Percentiles rank a stretch among this genome's conserved stretches.
Evolutionary conservation across 192 early-diverging fungal species (phyloP).

Genomic region (Chytriomyces sp.): DNA sequence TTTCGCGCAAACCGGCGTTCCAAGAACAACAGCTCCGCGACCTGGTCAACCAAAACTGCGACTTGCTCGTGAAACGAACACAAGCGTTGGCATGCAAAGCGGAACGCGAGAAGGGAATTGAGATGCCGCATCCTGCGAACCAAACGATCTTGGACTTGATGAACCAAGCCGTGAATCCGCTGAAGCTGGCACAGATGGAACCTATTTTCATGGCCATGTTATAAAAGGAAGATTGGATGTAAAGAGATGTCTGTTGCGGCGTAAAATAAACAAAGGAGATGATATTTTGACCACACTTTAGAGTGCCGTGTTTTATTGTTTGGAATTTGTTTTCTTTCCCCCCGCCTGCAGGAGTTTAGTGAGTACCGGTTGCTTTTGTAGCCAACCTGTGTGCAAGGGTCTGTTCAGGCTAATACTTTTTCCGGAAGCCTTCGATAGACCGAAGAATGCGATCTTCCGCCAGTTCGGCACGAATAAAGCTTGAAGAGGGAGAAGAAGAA

Average conservation of each 20-base stretch:
- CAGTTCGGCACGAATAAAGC: too few relatives aligned
- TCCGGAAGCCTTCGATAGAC: too few relatives aligned
- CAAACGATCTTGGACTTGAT: constrained; percentile 92
- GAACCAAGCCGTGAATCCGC: constrained; percentile 85
- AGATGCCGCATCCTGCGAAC: constrained; percentile 61
- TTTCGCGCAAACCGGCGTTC: constrained; percentile 55
- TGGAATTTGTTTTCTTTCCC: neutral
- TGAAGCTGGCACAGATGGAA: constrained; percentile 95
- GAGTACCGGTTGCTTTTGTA: too few relatives aligned
- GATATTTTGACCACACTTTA: too few relatives aligned
- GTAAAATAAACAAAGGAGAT: too few relatives aligned
- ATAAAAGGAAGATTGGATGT: constrained; percentile 19
- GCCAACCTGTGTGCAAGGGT: too few relatives aligned
- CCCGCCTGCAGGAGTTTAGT: too few relatives aligned
- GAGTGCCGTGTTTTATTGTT: neutral
- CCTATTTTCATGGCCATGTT: constrained; percentile 79
- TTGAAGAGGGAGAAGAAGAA: too few relatives aligned
- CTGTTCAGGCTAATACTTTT: too few relatives aligned
- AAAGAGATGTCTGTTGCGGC: too few relatives aligned
- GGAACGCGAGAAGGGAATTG: constrained; percentile 67
- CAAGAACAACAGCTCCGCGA: constrained; percentile 71
- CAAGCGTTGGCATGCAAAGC: constrained; percentile 73
- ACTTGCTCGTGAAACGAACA: constrained; percentile 72
- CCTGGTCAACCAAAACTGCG: constrained; percentile 71
- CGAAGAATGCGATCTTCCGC: too few relatives aligned